Conservation (phyloP, 768 basidiomycete species). For the Clathrus columnatus region DNA sequence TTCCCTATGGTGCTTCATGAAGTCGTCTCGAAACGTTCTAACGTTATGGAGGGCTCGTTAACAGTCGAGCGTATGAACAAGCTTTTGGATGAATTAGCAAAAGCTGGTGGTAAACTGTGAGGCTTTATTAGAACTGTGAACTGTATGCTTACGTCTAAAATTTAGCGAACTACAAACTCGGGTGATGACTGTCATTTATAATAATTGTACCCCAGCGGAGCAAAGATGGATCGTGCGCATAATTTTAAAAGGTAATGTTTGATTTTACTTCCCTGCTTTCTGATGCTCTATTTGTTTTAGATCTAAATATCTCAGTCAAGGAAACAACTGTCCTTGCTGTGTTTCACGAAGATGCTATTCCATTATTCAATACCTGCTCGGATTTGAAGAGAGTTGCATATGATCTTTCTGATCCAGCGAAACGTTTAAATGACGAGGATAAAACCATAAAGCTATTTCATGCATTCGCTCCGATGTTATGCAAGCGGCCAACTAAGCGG, state of each 20-base stretch:
- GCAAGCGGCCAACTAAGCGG: slow-evolving; percentile 74
- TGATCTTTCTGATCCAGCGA: slow-evolving; percentile 72
- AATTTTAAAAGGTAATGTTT: slow-evolving; percentile 72
- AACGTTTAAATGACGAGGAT: slow-evolving; percentile 64
- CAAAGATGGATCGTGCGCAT: slow-evolving; percentile 96
- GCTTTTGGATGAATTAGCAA: slow-evolving; percentile 68
- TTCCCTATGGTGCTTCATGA: slow-evolving; percentile 84
- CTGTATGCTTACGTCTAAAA: slow-evolving; percentile 5
- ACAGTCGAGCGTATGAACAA: slow-evolving; percentile 80
- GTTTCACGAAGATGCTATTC: slow-evolving; percentile 91
- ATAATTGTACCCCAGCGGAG: slow-evolving; percentile 74
- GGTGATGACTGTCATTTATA: slow-evolving; percentile 68
- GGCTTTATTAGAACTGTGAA: slow-evolving; percentile 13
- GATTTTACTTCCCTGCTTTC: not conserved
- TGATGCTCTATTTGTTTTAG: slow-evolving; percentile 30
- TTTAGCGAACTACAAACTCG: slow-evolving; percentile 65
- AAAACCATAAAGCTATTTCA: slow-evolving; percentile 76
- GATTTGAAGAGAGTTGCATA: slow-evolving; percentile 91
- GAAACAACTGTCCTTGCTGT: slow-evolving; percentile 88
- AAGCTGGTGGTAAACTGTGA: slow-evolving; percentile 67
- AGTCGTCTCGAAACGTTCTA: slow-evolving; percentile 77
- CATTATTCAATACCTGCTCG: slow-evolving; percentile 92
- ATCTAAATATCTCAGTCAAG: slow-evolving; percentile 87
- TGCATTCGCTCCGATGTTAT: slow-evolving; percentile 92
- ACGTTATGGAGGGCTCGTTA: slow-evolving; percentile 63